Conservation (phyloP, 2,329 filamentous ascomycete species). For the Penicillium sp. region DNA sequence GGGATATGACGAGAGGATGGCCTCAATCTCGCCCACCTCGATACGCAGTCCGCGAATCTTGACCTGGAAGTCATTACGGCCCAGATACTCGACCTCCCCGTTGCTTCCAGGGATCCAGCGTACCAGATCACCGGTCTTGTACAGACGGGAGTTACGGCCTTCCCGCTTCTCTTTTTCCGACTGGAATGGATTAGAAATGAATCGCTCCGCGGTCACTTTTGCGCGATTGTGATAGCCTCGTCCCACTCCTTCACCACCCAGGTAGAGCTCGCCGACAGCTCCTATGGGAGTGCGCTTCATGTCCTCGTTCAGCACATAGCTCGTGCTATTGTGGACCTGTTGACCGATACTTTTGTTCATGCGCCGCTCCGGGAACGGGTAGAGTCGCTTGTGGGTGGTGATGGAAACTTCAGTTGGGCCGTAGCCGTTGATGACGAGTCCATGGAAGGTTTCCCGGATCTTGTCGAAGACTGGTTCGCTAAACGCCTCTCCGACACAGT, state of each 20-base stretch:
- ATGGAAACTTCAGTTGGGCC: background rate
- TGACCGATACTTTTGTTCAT: constrained; percentile 11
- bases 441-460: background rate
- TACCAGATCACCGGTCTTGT: constrained; percentile 40
- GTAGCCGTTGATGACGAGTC: background rate
- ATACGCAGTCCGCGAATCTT: constrained; percentile 39
- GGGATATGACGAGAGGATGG: background rate
- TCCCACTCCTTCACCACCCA: constrained; percentile 44
- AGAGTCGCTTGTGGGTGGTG: background rate
- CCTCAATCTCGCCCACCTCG: constrained; percentile 24
- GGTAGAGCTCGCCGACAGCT: constrained; percentile 41
- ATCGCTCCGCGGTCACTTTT: constrained; percentile 24
- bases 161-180: background rate
- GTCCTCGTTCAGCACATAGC: constrained; percentile 20
- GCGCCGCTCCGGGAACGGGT: background rate
- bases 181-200: constrained; percentile 25
- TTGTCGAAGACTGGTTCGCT: background rate
- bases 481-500: background rate
- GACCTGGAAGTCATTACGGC: constrained; percentile 37
- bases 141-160: constrained; percentile 26
- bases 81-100: constrained; percentile 32
- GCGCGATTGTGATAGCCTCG: constrained; percentile 39
- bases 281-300: constrained; percentile 10
- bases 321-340: constrained; percentile 4
- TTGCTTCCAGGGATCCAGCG: constrained; percentile 28